Base-by-base conservation (phyloP, 192 early-diverging fungal genomes). In the Phycomyces blakesleeanus region DNA sequence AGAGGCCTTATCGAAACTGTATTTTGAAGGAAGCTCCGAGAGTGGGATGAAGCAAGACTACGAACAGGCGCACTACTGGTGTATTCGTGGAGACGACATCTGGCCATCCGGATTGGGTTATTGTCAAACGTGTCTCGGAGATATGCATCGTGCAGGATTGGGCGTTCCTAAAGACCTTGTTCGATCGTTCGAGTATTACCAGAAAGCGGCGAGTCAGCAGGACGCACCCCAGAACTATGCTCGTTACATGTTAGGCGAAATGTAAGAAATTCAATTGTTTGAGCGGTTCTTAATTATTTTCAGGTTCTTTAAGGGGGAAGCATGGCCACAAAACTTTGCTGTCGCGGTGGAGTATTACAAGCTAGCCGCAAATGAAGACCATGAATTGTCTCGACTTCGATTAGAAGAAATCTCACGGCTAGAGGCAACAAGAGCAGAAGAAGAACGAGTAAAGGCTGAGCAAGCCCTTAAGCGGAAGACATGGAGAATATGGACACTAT, bases 161-260 rank as follows among this genome's bases (percentile, higher is more conserved):
- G 62, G 63, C 18, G 70, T 72, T 4, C 63, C 57, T 9, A 59
- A 66, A 38, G 63, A 72, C 57, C 42, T 27, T 25, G 25, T 61
- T 27, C 51, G 54, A 8, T 60, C 70, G 9, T 72, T 65, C 54
- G 57, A 66, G 29, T 72, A 66, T 51, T 72, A 72, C 49, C 63
- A 72, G 55, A 72, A 65, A 20, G 70, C 70, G 6, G 70, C 70
- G n/a, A 72, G 55, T 61, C 70, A 72, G 22, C 63, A 61, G 37
- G 64, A 72, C 55, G 55, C 70, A 37, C 70, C 70, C 38, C 70
- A 72, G 18, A 66, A 65, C 40, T 72, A 72, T 66, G 70, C 70
- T 7, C 65, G 57, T 34, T 72, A 59, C 34, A 65, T 61, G 55
- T 24, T 72, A 26, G 70, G 62, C 16, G 70, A 72, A 57, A 66